Percentiles rank a stretch among this genome's conserved stretches.
Conservation (phyloP, 2,329 filamentous ascomycete genomes). For the Sphaceloma murrayae region DNA sequence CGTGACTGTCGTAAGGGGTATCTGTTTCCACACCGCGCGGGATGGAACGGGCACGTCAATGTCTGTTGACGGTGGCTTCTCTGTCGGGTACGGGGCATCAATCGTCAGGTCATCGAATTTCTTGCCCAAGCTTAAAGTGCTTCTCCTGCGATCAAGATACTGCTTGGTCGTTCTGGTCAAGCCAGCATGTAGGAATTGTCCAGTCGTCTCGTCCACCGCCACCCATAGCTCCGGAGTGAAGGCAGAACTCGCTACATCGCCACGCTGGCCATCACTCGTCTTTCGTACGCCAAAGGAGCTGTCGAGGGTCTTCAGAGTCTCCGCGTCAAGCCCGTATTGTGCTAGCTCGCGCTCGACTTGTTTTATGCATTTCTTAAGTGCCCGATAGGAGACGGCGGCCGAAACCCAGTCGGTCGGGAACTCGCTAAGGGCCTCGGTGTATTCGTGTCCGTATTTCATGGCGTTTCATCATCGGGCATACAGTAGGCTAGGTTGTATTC, state of each 20-base stretch:
- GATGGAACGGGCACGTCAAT: slow-evolving; percentile 1
- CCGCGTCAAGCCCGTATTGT: slow-evolving; percentile 60
- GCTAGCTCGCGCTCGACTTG: slow-evolving; percentile 63
- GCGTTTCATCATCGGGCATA: not conserved
- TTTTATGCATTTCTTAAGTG: slow-evolving; percentile 84
- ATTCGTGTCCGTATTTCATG: slow-evolving; percentile 85
- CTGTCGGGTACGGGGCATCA: slow-evolving; percentile 21
- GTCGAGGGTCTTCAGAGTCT: slow-evolving; percentile 58
- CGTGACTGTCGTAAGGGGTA: slow-evolving; percentile 65
- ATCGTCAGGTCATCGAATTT: not conserved
- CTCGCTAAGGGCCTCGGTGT: slow-evolving; percentile 62
- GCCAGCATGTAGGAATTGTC: slow-evolving; percentile 57
- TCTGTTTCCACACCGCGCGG: slow-evolving; percentile 46
- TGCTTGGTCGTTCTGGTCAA: slow-evolving; percentile 55
- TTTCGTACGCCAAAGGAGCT: slow-evolving; percentile 28
- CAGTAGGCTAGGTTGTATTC: not conserved
- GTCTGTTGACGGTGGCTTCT: slow-evolving; percentile 10
- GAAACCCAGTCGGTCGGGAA: slow-evolving; percentile 65
- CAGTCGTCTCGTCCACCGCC: slow-evolving; percentile 56
- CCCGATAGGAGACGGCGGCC: slow-evolving; percentile 70
- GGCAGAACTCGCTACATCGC: not conserved
- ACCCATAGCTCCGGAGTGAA: slow-evolving; percentile 63
- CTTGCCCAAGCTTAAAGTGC: not conserved
- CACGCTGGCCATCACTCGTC: slow-evolving; percentile 16
- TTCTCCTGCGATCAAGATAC: slow-evolving; percentile 50